Evolutionary conservation across 352 stramenopile genomes (phyloP), one percentile per base, ranked within the genome.

Genomic region (Thalassiosira ordinaria): DNA sequence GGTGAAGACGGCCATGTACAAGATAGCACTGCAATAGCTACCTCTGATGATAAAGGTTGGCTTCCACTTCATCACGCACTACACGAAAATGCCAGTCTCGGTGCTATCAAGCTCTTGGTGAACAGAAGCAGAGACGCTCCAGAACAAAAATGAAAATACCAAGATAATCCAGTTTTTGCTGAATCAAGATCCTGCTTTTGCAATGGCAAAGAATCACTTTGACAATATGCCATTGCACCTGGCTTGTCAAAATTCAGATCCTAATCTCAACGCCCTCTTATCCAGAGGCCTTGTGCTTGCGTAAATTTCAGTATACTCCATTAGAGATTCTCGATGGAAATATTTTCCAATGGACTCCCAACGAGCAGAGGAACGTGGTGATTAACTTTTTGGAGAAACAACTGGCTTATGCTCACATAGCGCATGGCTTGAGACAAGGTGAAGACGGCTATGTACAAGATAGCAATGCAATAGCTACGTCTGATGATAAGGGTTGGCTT

Each of bases 51-150:
- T 0, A 59, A 71, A 8, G 46, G 46, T 24, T 2, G 33, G 11
- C 61, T 70, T 20, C 39, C 61, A 56, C 35, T 70, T 22, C 61
- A 70, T 26, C 26, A 0, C n/a, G 61, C 41, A 26, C 29, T 70
- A 8, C 27, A 24, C 7, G 9, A 60, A 13, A 41, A 59, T 35
- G 39, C n/a, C 35, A 39, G 6, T 0, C 61, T 70, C 44, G 61
- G 61, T 33, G 27, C 61, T 22, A 56, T 70, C 39, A 70, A 70
- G 27, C 22, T 70, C 8, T 11, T 70, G 3, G 26, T 70, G 13
- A 31, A 53, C n/a, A n/a, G n/a, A n/a, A n/a, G n/a, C n/a, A n/a
- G n/a, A n/a, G n/a, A n/a, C n/a, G n/a, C n/a, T n/a, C n/a, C n/a
- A n/a, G n/a, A n/a, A n/a, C n/a, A n/a, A 41, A 41, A 11, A 11